Percentiles rank a stretch among this genome's conserved stretches.
These are phyloP conservation scores for Pythium graminicola DNA, from an alignment of 352 stramenopile species.

Conservation along the genomic window DNA sequence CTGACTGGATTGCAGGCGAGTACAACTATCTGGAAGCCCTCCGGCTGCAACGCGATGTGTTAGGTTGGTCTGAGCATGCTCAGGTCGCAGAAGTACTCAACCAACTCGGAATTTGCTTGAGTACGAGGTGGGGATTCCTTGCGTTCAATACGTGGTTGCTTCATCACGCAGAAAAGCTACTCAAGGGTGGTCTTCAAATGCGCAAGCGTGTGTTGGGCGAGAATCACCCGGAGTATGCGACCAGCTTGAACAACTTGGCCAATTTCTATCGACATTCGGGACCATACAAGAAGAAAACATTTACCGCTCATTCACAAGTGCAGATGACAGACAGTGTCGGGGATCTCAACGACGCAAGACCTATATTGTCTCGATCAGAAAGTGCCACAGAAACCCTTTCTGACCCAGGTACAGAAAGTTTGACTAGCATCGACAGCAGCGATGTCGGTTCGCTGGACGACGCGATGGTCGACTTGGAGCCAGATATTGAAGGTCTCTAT, in stretches of 20 bases:
- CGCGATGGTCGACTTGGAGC: slow-evolving; percentile 13
- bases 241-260: slow-evolving; percentile 75
- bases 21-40: slow-evolving; percentile 76
- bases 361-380: slow-evolving; percentile 11
- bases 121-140: slow-evolving; percentile 59
- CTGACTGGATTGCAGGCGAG: slow-evolving; percentile 65
- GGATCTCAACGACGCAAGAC: slow-evolving; percentile 18
- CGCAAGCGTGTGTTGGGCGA: slow-evolving; percentile 64
- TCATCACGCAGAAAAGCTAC: slow-evolving; percentile 55
- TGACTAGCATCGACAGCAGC: slow-evolving; percentile 14
- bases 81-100: slow-evolving; percentile 79
- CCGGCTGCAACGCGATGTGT: slow-evolving; percentile 68
- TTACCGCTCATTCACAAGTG: not conserved
- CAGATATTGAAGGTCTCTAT: slow-evolving; percentile 71
- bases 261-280: slow-evolving; percentile 84
- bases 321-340: slow-evolving; percentile 15
- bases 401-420: slow-evolving; percentile 16
- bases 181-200: slow-evolving; percentile 69
- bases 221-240: slow-evolving; percentile 72
- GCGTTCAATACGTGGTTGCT: slow-evolving; percentile 73
- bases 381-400: slow-evolving; percentile 8
- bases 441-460: slow-evolving; percentile 12
- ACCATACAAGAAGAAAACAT: slow-evolving; percentile 18
- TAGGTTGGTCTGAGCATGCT: slow-evolving; percentile 65
- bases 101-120: slow-evolving; percentile 73